Base-by-base conservation (phyloP, 805 yeast species). In the Pichia cabralensis region DNA sequence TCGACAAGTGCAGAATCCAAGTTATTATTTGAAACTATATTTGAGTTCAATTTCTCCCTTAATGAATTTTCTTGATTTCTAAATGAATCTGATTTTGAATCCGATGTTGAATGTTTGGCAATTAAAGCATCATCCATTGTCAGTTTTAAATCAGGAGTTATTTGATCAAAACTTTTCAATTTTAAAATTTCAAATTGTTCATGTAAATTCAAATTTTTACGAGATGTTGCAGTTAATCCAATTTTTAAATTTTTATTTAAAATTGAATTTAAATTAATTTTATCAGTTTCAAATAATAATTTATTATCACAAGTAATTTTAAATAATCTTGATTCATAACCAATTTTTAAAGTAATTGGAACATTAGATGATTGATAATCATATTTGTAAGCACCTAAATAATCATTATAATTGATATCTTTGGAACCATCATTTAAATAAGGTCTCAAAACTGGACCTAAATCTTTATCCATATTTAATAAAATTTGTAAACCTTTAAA, bases 271-370 rank as follows among this genome's bases (percentile, higher is more conserved):
- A 80, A 49, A 23, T 55, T 49, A 24, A 80, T 59, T 35, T 70
- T 55, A 38, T 71, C 68, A 0, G 86, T 76, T 53, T 75, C 75
- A 55, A 80, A 72, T 49, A 86, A 76, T 37, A 81, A 62, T 45
- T 69, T 73, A 52, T 81, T 81, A 54, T 81, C 84, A 32, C 79
- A 60, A 41, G 81, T 84, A n/a, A 80, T 65, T 44, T 78, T 76
- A 39, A 69, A 54, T 26, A 58, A 50, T 7, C 47, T 29, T 4
- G 42, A 40, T 17, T 73, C 68, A 46, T 78, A 79, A 8, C 79
- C 72, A 11, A 81, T 44, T 55, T 85, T 71, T n/a, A 80, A 34
- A 1, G 82, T 77, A 17, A 71, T 61, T 9, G 94, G 94, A 6
- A 80, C 82, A 41, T 72, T 71, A 0, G 84, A 72, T 45, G 74